Conservation (phyloP, 257 asterid genomes). For the Buddleja alternifolia region DNA sequence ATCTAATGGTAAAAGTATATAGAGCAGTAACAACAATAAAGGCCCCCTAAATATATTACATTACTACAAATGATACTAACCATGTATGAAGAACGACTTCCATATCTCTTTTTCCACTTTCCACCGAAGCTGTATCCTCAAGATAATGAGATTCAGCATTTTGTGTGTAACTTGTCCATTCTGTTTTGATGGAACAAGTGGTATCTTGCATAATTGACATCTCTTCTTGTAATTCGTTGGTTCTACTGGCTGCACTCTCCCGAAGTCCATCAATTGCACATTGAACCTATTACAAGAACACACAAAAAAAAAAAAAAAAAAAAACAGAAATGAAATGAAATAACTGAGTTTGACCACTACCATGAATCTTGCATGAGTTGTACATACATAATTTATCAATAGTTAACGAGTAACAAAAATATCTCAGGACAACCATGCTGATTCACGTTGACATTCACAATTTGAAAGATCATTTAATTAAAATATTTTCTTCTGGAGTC, state of each 20-base stretch:
- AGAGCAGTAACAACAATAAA: not conserved
- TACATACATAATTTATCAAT: not conserved
- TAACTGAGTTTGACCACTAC: not conserved
- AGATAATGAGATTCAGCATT: constrained; percentile 70
- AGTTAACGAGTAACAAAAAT: not conserved
- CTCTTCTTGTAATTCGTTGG: constrained; percentile 77
- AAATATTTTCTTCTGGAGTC: too few species aligned
- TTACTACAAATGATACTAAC: constrained; percentile 41
- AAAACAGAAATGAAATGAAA: not conserved
- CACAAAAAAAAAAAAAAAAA: not conserved
- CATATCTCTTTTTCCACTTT: constrained; percentile 70
- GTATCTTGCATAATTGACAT: constrained; percentile 84
- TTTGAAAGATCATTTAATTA: too few species aligned
- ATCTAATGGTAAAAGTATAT: not conserved
- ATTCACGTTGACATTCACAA: too few species aligned
- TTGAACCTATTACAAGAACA: constrained; percentile 61
- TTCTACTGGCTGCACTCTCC: constrained; percentile 77
- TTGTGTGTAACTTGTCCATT: constrained; percentile 66
- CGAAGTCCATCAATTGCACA: constrained; percentile 75
- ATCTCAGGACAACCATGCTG: too few species aligned
- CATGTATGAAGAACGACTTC: constrained; percentile 71
- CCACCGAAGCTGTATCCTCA: constrained; percentile 77
- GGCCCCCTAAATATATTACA: not conserved
- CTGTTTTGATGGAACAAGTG: constrained; percentile 65
- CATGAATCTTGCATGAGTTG: not conserved